Base-by-base conservation (phyloP, 2,329 filamentous ascomycete genomes). In the Westerdykella sp. region DNA sequence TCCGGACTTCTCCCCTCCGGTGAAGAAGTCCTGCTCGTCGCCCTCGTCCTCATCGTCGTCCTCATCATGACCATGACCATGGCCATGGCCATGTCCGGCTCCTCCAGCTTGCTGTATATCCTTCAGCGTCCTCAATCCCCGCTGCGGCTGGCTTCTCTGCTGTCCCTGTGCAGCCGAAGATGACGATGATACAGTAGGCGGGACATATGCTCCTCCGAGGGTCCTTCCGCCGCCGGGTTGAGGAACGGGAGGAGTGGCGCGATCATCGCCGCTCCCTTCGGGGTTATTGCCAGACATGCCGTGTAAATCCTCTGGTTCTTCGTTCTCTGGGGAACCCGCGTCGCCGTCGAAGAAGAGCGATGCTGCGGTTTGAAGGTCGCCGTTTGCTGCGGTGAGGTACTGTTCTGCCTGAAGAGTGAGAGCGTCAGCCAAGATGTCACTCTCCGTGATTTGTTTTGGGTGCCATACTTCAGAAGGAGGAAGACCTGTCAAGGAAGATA, bases 1-100 rank as follows among this genome's bases (percentile, higher is more conserved):
- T n/a, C 79, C 80, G 23, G 86, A 91, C 74, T 93, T 93, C 69
- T 91, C 87, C 28, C 87, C 87, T 40, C 87, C 87, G 15, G 87
- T 84, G 65, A 90, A 93, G 49, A 90, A 71, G 59, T 93, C 85
- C 45, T 73, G 72, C 49, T 80, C 76, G 30, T 78, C 73, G 22
- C 82, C 78, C 1, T 83, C 74, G 1, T 76, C 70, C 13, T 81
- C 77, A 3, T 78, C 75, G n/a, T 83, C 77, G 40, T 80, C 77
- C 14, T 78, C 74, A 41, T 82, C 72, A 37, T 60, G 59, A 11
- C 48, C 55, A 49, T 77, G 69, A 31, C 68, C 71, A 49, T 77
- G 69, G 31, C 68, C 71, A 15, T 74, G 60, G 22, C 56, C 52
- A n/a, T 50, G 47, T 16, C 53, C 69, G 6, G 71, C 73, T 25